These are phyloP conservation scores for Crepidotus variabilis DNA, from an alignment of 768 basidiomycete genomes.

Conservation along the genomic window DNA sequence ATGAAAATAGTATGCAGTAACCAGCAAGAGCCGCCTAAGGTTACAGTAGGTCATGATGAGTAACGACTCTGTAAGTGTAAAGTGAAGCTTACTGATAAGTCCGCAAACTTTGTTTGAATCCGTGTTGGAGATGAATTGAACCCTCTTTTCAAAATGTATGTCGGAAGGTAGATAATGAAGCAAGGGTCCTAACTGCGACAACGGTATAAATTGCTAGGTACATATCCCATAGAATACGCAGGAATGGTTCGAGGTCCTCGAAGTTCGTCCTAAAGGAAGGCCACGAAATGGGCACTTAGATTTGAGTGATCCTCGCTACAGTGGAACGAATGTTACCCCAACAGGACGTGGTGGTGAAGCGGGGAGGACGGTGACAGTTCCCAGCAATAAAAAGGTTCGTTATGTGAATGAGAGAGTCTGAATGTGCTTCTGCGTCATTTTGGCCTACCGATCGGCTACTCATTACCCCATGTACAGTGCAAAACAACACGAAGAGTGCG, in stretches of 20 bases:
- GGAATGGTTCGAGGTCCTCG: background rate
- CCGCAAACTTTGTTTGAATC: slow-evolving; percentile 77
- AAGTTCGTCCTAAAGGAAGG: background rate
- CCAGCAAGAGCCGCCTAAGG: slow-evolving; percentile 52
- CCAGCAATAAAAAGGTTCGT: slow-evolving; percentile 43
- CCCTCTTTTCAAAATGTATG: slow-evolving; percentile 73
- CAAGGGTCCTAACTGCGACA: slow-evolving; percentile 56
- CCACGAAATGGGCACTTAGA: slow-evolving; percentile 3
- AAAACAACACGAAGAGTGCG: slow-evolving; percentile 32
- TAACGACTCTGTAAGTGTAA: background rate
- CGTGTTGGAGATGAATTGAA: slow-evolving; percentile 55
- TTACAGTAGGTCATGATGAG: background rate
- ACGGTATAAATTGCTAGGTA: slow-evolving; percentile 47
- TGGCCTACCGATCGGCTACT: slow-evolving; percentile 49
- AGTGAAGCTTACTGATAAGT: slow-evolving; percentile 35
- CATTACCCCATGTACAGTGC: slow-evolving; percentile 59
- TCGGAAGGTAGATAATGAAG: slow-evolving; percentile 69
- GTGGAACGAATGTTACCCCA: background rate
- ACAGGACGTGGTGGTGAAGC: slow-evolving; percentile 23
- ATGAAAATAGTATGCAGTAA: slow-evolving; percentile 76
- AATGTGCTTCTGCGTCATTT: slow-evolving; percentile 34
- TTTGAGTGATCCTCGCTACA: slow-evolving; percentile 6
- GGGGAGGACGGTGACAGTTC: slow-evolving; percentile 53
- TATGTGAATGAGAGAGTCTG: slow-evolving; percentile 58
- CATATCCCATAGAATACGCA: slow-evolving; percentile 46